A percentile compares a stretch with the other conserved stretches of the same genome.
Evolutionary conservation across 345 rosid species (phyloP).

Genomic region (Euphorbia pulcherrima): DNA sequence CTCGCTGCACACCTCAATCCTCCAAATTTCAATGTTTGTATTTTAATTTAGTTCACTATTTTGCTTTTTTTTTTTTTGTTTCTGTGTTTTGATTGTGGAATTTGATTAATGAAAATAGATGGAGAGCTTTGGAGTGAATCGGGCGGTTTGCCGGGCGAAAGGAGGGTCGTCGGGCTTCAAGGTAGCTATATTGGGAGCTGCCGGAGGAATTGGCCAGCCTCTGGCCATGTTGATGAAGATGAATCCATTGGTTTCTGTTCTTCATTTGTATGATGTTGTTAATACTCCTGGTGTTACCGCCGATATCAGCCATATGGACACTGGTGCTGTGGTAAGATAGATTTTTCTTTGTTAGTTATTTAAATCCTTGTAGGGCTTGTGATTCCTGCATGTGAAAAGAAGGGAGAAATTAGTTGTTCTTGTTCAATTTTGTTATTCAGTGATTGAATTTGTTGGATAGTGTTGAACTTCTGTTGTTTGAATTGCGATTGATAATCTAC

Average conservation of each 20-base stretch:
- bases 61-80: background rate
- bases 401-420: background rate
- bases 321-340: conserved; percentile 69
- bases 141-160: conserved; percentile 70
- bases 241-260: conserved; percentile 89
- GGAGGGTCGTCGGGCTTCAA: conserved; percentile 87
- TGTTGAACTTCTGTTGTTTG: background rate
- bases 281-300: conserved; percentile 93
- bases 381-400: background rate
- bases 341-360: background rate
- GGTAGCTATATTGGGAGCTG: conserved; percentile 91
- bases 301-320: conserved; percentile 97
- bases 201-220: conserved; percentile 98
- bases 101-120: conserved; percentile 21
- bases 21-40: conserved; percentile 37
- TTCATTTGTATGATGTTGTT: conserved; percentile 90
- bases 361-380: background rate
- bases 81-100: background rate
- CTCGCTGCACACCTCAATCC: conserved; percentile 78
- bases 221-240: conserved; percentile 89
- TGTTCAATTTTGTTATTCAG: background rate
- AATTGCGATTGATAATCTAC: background rate
- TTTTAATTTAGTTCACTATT: background rate
- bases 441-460: background rate
- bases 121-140: conserved; percentile 41